Evolutionary conservation across 495 filamentous ascomycete genomes (phyloP), one percentile per base, ranked within the genome.

Genomic region (Aspergillus kassunensis): DNA sequence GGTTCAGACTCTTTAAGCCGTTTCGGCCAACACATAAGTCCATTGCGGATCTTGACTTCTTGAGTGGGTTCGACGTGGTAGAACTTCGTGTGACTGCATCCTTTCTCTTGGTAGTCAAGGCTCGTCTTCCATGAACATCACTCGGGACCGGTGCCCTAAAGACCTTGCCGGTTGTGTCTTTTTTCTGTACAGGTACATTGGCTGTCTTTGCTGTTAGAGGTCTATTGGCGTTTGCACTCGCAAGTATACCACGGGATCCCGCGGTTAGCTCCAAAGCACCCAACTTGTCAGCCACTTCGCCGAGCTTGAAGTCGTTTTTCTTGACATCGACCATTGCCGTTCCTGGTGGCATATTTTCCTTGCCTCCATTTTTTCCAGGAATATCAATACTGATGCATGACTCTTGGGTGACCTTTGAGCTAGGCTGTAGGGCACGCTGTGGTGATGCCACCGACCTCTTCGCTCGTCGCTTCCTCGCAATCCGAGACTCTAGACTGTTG

Each of bases 291-390:
- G 18, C n/a, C 36, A 23, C 5, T 25, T 21, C 20, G 25, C 34
- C 43, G 6, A 53, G 19, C 23, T 62, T 66, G 7, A 20, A 41
- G 7, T 35, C 30, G 24, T 69, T 67, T 6, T 54, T 51, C 11
- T 59, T 62, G 47, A 42, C 19, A 4, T 56, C 52, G 12, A 46
- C 16, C 1, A 61, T 10, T 20, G 40, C 5, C 30, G 49, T 41
- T 2, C 72, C 74, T 5, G 72, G 74, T 3, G 74, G 74, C 1
- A 74, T 60, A 15, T 77, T 79, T 48, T 78, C 76, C 31, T 79
- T 79, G 29, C 75, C 76, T 0, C 69, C 68, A 51, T 71, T 71
- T 43, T 64, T 69, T 13, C 71, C 75, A 53, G 61, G 47, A 21
- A 71, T 47, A 51, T 79, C 73, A n/a, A 56, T 34, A 9, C 54